Percentiles rank a stretch among this genome's conserved stretches.
Conservation (phyloP, 441 rosid genomes). For the Populus hybrid region DNA sequence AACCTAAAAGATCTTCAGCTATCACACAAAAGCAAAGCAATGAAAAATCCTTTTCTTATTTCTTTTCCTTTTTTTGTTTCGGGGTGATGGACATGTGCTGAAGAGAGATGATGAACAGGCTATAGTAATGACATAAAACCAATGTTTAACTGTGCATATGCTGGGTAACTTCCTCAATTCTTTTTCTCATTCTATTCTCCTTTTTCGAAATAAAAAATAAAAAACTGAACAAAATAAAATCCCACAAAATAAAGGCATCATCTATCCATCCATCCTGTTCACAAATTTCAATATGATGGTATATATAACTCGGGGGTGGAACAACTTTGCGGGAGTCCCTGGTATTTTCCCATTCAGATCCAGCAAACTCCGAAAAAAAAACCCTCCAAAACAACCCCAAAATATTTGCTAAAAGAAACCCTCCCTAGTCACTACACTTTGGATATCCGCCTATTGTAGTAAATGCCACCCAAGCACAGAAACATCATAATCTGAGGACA, state of each 20-base stretch:
- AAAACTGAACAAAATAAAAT: neutral
- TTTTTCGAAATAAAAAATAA: neutral
- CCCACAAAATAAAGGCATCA: neutral
- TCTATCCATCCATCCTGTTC: constrained; percentile 32
- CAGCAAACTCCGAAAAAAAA: neutral
- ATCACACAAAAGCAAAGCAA: neutral
- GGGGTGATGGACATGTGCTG: neutral
- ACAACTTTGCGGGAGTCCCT: neutral
- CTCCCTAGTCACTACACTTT: constrained; percentile 10
- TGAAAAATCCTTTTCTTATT: too few species aligned
- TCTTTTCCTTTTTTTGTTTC: too few species aligned
- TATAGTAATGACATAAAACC: too few species aligned
- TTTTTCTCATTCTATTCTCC: neutral
- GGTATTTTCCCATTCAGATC: neutral
- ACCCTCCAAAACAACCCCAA: neutral
- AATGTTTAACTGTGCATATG: neutral
- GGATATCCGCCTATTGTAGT: neutral
- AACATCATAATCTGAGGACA: constrained; percentile 17
- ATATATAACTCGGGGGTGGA: constrained; percentile 13
- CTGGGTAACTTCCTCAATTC: neutral
- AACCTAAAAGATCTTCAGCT: neutral
- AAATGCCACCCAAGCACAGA: constrained; percentile 19
- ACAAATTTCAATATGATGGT: constrained; percentile 31
- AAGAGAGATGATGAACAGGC: neutral
- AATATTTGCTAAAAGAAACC: constrained; percentile 4